phyloP scores from a whole-genome alignment of 257 asterid species.

The Thymus quinquecostatus region DNA sequence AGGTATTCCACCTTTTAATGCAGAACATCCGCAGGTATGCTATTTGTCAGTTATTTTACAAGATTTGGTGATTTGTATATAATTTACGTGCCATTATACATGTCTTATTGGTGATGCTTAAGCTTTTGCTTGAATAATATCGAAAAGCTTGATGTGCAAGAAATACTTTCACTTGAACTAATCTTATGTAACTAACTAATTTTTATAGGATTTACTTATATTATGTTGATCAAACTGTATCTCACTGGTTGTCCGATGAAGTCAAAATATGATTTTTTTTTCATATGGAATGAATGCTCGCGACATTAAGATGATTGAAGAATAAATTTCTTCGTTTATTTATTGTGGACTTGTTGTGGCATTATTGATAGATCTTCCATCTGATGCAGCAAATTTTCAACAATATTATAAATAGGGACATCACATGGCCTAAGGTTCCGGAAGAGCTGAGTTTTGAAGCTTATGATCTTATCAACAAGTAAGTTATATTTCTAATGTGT shows the following conservation, averaged over 20 bases:
- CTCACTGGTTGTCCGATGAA: conserved; percentile 25
- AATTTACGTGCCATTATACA: conserved; percentile 9
- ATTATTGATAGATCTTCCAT: conserved; percentile 36
- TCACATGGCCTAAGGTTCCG: conserved; percentile 96
- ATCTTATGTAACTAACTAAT: too few relatives aligned
- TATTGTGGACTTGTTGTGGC: conserved; percentile 22
- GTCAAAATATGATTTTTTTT: background rate
- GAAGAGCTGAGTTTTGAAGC: conserved; percentile 89
- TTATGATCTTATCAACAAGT: conserved; percentile 82
- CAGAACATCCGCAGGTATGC: conserved; percentile 84
- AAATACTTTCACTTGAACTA: background rate
- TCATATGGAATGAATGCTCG: conserved; percentile 6
- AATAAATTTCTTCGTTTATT: conserved; percentile 17
- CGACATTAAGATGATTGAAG: conserved; percentile 21
- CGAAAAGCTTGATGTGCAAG: background rate
- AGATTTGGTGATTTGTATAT: conserved; percentile 7
- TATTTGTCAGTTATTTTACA: conserved; percentile 44
- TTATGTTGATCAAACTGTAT: background rate
- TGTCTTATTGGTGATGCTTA: conserved; percentile 21
- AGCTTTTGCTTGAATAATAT: conserved; percentile 6
- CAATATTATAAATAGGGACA: conserved; percentile 88
- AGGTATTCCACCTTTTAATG: conserved; percentile 93
- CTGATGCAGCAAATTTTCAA: conserved; percentile 81
- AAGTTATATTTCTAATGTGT: conserved; percentile 40
- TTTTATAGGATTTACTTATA: too few relatives aligned